Evolutionary conservation across 2,329 filamentous ascomycete genomes (phyloP), one percentile per base, ranked within the genome.

Genomic region (Fusarium scirpi): DNA sequence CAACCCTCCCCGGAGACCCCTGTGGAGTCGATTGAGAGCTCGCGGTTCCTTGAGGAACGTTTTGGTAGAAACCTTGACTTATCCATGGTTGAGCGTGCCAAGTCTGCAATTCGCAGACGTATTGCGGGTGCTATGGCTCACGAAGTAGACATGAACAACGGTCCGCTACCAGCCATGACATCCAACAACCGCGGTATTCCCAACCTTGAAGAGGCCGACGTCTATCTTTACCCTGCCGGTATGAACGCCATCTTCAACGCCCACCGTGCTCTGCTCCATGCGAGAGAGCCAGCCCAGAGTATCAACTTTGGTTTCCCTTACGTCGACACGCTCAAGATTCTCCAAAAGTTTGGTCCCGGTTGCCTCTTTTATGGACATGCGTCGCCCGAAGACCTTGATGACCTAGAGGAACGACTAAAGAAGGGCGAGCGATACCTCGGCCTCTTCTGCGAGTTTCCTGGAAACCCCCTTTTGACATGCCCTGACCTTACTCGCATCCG

Each of bases 261-360:
- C 0, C 96, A 99, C 78, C 90, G 91, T 51, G 89, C 88, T 45
- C 83, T 98, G 53, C 83, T 95, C 67, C 83, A 84, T 54, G 85
- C 89, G 1, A 88, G 90, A 40, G 89, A 90, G 5, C 82, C 85
- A 10, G 77, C 88, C 64, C 92, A 93, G 80, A 97, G 94, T 79
- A 90, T 99, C 77, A 94, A 92, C 76, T 98, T 94, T 76, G 96
- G 96, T n/a, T 99, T 99, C 74, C 94, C 96, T 0, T 99, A 99
- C 74, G 93, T 98, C 55, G 96, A 99, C 80, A 98, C 96, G 0
- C 86, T 98, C 58, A 99, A 99, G 79, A 93, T 98, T 52, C 84
- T 98, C 8, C 86, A 98, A 78, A 99, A 98, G 79, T 98, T 97
- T 79, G 96, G 95, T 0, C 92, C 94, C 0, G 95, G 95, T 1